Evolutionary conservation across 192 early-diverging fungal species (phyloP), one percentile per base, ranked within the genome.

Genomic region (Podochytrium sp.): DNA sequence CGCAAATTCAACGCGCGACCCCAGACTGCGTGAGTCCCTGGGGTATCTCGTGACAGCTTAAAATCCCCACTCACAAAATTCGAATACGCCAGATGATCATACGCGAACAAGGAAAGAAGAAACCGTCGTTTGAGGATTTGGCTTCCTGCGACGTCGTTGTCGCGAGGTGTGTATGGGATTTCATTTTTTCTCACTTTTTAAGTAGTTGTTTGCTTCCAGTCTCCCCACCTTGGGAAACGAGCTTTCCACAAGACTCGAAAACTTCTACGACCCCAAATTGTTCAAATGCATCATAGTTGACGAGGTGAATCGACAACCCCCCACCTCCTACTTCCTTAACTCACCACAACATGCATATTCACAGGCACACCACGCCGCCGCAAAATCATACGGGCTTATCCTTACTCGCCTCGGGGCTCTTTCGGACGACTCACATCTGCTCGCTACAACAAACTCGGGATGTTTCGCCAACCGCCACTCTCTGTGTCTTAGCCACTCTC

Each of bases 211-310:
- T n/a, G n/a, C n/a, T n/a, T 61, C 5, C 20, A 92, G 91, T 73
- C 92, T 95, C 14, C 86, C 87, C 2, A 87, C 91, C 4, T 84
- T 97, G 30, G 94, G 92, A 1, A 66, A 86, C 23, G 56, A 58
- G 2, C 65, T 55, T 10, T 47, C 75, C n/a, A 77, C 82, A 34
- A 76, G 94, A 18, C 64, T 96, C 6, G 60, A 68, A 10, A 78
- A 65, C 49, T n/a, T n/a, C n/a, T 92, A 92, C 64, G 86, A 97
- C 37, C 94, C 94, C 2, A 39, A 47, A 6, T 52, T 84, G 23
- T 98, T 92, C 90, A 97, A 98, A 64, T 86, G 87, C 37, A 91
- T 98, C 49, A 85, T 98, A 25, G 94, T 98, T 58, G 95, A 93
- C 76, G 91, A 95, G 83, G 23, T 23, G 10, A 18, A 33, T 40